Conservation (phyloP, 2,329 filamentous ascomycete species). For the Penicillium sp. region DNA sequence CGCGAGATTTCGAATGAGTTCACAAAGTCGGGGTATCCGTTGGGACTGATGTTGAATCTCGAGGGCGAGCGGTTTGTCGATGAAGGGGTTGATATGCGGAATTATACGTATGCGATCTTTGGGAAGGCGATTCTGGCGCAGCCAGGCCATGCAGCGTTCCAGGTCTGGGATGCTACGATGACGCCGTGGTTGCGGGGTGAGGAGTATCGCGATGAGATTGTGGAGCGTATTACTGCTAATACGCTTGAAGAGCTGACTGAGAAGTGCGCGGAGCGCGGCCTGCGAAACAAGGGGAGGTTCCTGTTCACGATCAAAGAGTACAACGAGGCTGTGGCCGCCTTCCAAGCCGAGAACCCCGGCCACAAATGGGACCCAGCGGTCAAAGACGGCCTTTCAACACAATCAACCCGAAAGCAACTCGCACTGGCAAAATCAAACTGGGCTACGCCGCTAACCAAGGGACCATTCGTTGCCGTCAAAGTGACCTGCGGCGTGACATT, state of each 20-base stretch:
- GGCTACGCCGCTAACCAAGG: conserved; percentile 62
- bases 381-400: conserved; percentile 67
- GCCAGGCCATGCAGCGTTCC: conserved; percentile 63
- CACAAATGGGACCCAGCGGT: conserved; percentile 63
- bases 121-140: conserved; percentile 66
- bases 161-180: conserved; percentile 65
- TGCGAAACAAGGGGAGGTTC: conserved; percentile 54
- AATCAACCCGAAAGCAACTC: conserved; percentile 53
- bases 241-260: conserved; percentile 62
- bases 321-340: conserved; percentile 60
- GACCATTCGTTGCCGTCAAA: conserved; percentile 66
- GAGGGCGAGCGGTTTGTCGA: conserved; percentile 67
- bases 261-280: conserved; percentile 52
- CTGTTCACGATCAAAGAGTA: conserved; percentile 59
- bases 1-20: conserved; percentile 66
- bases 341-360: conserved; percentile 52
- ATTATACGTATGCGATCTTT: conserved; percentile 71
- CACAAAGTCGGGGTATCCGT: conserved; percentile 71
- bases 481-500: conserved; percentile 71
- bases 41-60: conserved; percentile 68
- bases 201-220: conserved; percentile 65
- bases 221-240: conserved; percentile 56
- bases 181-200: conserved; percentile 61
- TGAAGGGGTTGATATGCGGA: conserved; percentile 68
- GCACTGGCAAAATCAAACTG: conserved; percentile 67